Percentiles rank a stretch among this genome's conserved stretches.
Conservation (phyloP, 2,329 filamentous ascomycete genomes). For the Aureobasidium subglaciale region DNA sequence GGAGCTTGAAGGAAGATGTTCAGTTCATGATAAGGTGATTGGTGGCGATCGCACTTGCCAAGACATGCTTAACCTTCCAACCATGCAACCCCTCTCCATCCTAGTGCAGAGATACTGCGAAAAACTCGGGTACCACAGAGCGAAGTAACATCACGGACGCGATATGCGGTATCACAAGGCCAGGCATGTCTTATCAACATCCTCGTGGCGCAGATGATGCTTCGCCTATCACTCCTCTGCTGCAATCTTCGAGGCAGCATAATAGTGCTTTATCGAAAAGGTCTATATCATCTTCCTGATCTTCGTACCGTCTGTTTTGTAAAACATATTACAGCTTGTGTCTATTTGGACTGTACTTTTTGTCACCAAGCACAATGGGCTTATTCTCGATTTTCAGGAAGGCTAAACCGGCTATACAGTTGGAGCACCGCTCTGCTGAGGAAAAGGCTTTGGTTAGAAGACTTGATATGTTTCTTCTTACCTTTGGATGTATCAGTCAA, state of each 20-base stretch:
- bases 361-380: neutral
- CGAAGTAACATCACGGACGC: neutral
- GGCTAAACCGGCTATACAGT: conserved; percentile 1
- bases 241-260: neutral
- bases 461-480: conserved; percentile 34
- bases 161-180: conserved; percentile 2
- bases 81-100: neutral
- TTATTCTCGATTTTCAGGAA: conserved; percentile 6
- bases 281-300: neutral
- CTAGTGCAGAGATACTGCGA: neutral
- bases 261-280: neutral
- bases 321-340: neutral
- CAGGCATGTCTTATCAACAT: neutral
- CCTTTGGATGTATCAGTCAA: conserved; percentile 36
- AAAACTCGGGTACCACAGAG: neutral
- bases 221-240: conserved; percentile 10
- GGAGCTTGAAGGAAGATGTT: neutral
- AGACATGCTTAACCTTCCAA: neutral
- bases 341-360: neutral
- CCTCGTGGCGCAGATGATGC: neutral
- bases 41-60: conserved; percentile 5
- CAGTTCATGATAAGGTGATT: conserved; percentile 3
- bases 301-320: neutral
- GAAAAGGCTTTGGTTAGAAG: conserved; percentile 33
- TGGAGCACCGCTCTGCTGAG: conserved; percentile 23